phyloP scores from a whole-genome alignment of 352 stramenopile species.

The Pythium folliculosum region DNA sequence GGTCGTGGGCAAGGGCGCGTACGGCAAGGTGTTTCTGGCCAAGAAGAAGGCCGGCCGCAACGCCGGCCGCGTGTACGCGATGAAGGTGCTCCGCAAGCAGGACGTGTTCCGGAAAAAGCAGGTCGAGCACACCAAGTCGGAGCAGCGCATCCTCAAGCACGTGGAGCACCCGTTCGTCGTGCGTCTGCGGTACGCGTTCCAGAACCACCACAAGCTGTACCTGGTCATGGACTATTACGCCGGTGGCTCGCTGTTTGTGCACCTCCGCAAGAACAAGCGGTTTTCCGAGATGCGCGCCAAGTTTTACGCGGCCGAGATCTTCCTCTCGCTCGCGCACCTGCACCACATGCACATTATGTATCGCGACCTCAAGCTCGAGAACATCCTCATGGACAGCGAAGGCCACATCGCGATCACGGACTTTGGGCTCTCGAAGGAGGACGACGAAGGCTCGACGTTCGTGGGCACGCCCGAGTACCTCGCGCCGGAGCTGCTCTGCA shows the following conservation, averaged over 20 bases:
- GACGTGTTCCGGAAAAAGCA: constrained; percentile 88
- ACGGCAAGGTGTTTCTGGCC: constrained; percentile 85
- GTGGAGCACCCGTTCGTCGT: constrained; percentile 90
- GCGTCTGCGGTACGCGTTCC: constrained; percentile 85
- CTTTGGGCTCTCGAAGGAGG: constrained; percentile 87
- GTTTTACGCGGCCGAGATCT: constrained; percentile 88
- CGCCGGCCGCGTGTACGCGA: constrained; percentile 79
- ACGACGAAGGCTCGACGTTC: constrained; percentile 84
- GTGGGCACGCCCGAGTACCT: constrained; percentile 85
- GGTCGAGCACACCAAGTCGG: constrained; percentile 87
- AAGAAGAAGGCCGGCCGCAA: constrained; percentile 79
- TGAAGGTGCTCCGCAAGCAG: constrained; percentile 88
- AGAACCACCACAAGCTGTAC: constrained; percentile 88
- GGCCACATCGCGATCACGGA: constrained; percentile 87
- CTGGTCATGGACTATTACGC: constrained; percentile 91
- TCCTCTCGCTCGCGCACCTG: constrained; percentile 80
- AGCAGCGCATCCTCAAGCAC: constrained; percentile 88
- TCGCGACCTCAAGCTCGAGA: constrained; percentile 89
- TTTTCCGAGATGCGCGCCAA: constrained; percentile 68
- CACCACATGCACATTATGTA: constrained; percentile 91
- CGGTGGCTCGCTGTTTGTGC: constrained; percentile 83
- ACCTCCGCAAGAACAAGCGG: constrained; percentile 75
- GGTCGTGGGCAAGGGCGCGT: constrained; percentile 87
- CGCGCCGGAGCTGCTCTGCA: constrained; percentile 77
- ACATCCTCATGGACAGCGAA: constrained; percentile 87